Base-by-base conservation (phyloP, 306 rosid species). In the Abrus pulchellus region DNA sequence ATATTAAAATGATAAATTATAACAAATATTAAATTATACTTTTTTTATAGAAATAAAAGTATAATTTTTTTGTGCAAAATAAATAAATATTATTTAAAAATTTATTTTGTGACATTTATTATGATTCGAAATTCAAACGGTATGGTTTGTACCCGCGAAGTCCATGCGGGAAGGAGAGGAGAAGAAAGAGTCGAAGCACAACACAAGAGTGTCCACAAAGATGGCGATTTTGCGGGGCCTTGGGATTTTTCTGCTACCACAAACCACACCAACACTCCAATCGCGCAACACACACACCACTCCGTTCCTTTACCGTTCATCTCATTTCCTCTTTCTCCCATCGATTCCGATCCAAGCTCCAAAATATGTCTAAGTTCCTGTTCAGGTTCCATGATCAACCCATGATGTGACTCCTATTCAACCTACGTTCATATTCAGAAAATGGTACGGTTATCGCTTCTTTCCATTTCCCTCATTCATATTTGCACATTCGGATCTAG, bases 141-240 rank as follows among this genome's bases (percentile, higher is more conserved):
- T 40, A 33, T 34, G 45, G 38, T 55, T 14, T 47, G 82, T 43
- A 45, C 57, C 70, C 74, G 81, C 76, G 66, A 53, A 75, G 36
- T 47, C 68, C 77, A 54, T 28, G 79, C 63, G 60, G 20, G 54
- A 57, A 54, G 68, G 78, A 9, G 71, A 68, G 80, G 75, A 34
- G 82, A 11, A 81, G 28, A 61, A 76, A 63, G 81, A 62, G 82
- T 80, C 20, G 20, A 20, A 20, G 80, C 84, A 92, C 75, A 54
- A 88, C 91, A 87, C 92, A 86, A 81, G 89, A 84, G 72, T 53
- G 68, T 83, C 90, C 88, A 54, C 77, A 82, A 79, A 59, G 57
- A 82, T 89, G 97, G 92, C 93, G 90, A 88, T 77, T 85, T 60
- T 88, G 88, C 84, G 85, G 97, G 94, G 50, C 55, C 43, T 79